These are phyloP conservation scores for Colletotrichum gigasporum DNA, from an alignment of 2,329 filamentous ascomycete genomes.

Conservation along the genomic window DNA sequence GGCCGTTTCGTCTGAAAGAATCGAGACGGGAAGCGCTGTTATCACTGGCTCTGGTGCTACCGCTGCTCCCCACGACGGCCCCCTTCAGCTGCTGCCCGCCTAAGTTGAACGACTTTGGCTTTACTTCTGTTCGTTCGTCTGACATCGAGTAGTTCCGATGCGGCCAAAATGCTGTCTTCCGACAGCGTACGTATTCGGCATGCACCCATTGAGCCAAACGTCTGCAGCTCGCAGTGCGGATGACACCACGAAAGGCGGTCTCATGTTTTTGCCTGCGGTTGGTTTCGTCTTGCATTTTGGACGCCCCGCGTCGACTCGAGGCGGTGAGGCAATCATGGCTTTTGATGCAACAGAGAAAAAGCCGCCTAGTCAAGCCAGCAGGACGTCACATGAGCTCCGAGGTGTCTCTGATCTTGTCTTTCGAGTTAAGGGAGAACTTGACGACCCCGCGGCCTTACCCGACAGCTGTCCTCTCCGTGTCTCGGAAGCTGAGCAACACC, in stretches of 20 bases:
- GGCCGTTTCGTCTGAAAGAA: constrained; percentile 19
- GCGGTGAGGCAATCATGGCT: constrained; percentile 10
- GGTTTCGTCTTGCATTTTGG: not conserved
- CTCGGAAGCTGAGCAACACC: not conserved
- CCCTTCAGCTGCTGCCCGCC: not conserved
- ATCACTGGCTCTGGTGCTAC: not conserved
- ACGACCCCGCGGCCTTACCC: not conserved
- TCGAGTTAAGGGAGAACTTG: not conserved
- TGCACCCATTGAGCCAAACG: not conserved
- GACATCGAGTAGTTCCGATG: constrained; percentile 17
- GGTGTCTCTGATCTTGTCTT: constrained; percentile 2
- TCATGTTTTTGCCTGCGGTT: not conserved
- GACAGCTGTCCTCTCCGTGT: constrained; percentile 20
- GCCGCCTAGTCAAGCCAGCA: not conserved
- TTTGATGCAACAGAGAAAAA: not conserved
- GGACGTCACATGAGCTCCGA: not conserved
- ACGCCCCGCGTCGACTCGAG: not conserved
- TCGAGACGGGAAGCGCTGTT: not conserved
- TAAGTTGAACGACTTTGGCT: not conserved
- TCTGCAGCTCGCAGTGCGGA: not conserved
- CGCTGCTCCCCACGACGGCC: not conserved
- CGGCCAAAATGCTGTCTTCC: not conserved
- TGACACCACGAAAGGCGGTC: not conserved
- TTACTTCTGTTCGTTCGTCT: not conserved
- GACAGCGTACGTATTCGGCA: not conserved